Evolutionary conservation across 495 filamentous ascomycete genomes (phyloP).

Genomic region (Hamigera avellanea): DNA sequence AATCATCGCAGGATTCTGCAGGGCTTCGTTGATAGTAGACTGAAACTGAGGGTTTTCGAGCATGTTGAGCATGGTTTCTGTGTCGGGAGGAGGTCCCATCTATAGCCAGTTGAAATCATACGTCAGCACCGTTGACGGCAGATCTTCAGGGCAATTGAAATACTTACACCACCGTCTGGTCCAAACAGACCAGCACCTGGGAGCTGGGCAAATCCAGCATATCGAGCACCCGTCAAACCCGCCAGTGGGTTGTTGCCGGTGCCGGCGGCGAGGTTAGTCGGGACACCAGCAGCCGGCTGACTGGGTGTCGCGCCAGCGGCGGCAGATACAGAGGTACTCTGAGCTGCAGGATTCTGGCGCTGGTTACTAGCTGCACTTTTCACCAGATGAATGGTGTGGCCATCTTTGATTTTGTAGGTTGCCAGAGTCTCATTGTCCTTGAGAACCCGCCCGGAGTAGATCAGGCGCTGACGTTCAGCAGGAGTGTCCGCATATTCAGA

Average conservation of each 20-base stretch:
- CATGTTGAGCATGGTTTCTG: constrained; percentile 72
- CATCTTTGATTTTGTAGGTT: constrained; percentile 86
- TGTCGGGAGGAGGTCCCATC: constrained; percentile 83
- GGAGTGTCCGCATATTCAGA: constrained; percentile 75
- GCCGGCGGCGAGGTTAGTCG: constrained; percentile 83
- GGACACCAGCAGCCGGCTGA: constrained; percentile 50
- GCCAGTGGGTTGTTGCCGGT: constrained; percentile 86
- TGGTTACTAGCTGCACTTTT: constrained; percentile 90
- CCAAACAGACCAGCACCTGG: constrained; percentile 87
- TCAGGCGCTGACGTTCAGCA: constrained; percentile 79
- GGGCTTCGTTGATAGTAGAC: constrained; percentile 79
- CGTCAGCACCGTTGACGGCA: neutral
- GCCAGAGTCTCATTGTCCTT: constrained; percentile 81
- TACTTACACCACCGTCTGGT: constrained; percentile 88
- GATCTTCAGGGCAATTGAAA: too few species aligned
- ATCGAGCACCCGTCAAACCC: constrained; percentile 84
- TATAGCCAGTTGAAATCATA: constrained; percentile 22
- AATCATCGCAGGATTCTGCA: constrained; percentile 84
- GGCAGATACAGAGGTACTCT: constrained; percentile 23
- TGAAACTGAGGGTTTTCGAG: constrained; percentile 76
- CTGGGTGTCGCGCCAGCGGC: constrained; percentile 39
- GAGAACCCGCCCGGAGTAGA: constrained; percentile 93
- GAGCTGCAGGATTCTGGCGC: constrained; percentile 46
- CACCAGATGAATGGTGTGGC: constrained; percentile 93
- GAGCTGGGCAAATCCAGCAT: constrained; percentile 83